These are phyloP conservation scores for Phlebopus sp. DNA, from an alignment of 1,284 basidiomycete species.

Conservation along the genomic window DNA sequence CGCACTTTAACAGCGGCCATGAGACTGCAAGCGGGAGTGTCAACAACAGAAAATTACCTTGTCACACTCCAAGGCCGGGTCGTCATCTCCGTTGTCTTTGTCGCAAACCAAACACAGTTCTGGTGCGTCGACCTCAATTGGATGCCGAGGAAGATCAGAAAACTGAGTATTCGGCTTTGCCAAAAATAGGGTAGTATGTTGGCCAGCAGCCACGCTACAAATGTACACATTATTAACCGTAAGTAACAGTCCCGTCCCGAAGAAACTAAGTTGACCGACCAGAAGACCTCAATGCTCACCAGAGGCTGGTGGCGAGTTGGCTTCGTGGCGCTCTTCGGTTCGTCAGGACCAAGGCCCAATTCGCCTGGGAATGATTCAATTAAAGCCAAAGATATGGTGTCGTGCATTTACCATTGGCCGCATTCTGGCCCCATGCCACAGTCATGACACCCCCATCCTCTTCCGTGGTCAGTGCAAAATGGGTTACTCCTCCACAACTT, in stretches of 20 bases:
- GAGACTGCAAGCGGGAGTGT: slow-evolving; percentile 1
- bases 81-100: slow-evolving; percentile 64
- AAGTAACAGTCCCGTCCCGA: neutral
- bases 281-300: slow-evolving; percentile 71
- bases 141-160: slow-evolving; percentile 74
- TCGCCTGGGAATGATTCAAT: slow-evolving; percentile 46
- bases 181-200: slow-evolving; percentile 83
- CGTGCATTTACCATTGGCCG: slow-evolving; percentile 56
- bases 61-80: slow-evolving; percentile 78
- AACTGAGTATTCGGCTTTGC: slow-evolving; percentile 67
- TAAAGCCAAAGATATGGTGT: neutral
- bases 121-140: slow-evolving; percentile 66
- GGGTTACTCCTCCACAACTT: slow-evolving; percentile 85
- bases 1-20: slow-evolving; percentile 57
- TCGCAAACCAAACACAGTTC: slow-evolving; percentile 73
- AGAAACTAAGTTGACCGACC: slow-evolving; percentile 44
- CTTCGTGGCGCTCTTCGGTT: slow-evolving; percentile 86
- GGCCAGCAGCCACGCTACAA: slow-evolving; percentile 74
- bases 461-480: slow-evolving; percentile 75
- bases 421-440: slow-evolving; percentile 84
- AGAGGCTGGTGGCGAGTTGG: slow-evolving; percentile 74
- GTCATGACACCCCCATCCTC: slow-evolving; percentile 76
- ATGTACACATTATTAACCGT: slow-evolving; percentile 3
- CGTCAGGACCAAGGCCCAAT: slow-evolving; percentile 76
- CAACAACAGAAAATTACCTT: slow-evolving; percentile 51